These are phyloP conservation scores for Chamaecrista fasciculata DNA, from an alignment of 306 rosid genomes.

Conservation along the genomic window DNA sequence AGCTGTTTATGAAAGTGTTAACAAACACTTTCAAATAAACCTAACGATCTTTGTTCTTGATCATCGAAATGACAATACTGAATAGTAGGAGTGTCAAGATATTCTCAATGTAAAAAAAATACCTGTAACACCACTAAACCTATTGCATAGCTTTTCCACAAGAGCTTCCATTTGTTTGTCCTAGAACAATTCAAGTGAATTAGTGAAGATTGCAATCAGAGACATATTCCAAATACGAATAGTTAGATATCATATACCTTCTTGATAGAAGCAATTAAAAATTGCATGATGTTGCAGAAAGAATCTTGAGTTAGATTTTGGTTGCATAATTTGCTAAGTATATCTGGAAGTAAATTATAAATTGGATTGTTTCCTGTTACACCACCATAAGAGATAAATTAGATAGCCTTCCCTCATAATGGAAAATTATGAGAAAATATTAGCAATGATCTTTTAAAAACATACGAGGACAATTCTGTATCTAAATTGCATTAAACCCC, in stretches of 20 bases:
- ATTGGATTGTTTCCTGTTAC: constrained; percentile 84
- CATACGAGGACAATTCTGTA: not conserved
- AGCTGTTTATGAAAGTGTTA: constrained; percentile 1
- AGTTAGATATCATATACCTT: constrained; percentile 49
- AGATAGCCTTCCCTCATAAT: not conserved
- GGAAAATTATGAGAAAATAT: constrained; percentile 10
- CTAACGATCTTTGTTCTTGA: constrained; percentile 1
- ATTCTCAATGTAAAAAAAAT: not conserved
- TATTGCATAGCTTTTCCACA: constrained; percentile 91
- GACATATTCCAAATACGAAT: constrained; percentile 16
- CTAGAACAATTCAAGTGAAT: constrained; percentile 45
- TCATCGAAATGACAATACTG: not conserved
- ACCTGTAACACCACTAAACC: constrained; percentile 93
- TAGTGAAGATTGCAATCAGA: constrained; percentile 22
- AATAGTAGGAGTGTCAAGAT: constrained; percentile 1
- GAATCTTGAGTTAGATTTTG: constrained; percentile 73
- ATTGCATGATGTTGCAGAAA: constrained; percentile 93
- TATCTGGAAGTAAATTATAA: constrained; percentile 94
- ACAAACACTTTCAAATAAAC: not conserved
- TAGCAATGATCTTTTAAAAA: constrained; percentile 11
- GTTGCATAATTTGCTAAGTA: constrained; percentile 82
- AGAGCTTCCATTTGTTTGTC: constrained; percentile 96
- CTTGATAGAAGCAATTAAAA: constrained; percentile 88
- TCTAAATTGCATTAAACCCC: not conserved
- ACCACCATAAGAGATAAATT: constrained; percentile 23